Evolutionary conservation across 2,329 filamentous ascomycete species (phyloP).

Genomic region (Bipolaris victoriae): DNA sequence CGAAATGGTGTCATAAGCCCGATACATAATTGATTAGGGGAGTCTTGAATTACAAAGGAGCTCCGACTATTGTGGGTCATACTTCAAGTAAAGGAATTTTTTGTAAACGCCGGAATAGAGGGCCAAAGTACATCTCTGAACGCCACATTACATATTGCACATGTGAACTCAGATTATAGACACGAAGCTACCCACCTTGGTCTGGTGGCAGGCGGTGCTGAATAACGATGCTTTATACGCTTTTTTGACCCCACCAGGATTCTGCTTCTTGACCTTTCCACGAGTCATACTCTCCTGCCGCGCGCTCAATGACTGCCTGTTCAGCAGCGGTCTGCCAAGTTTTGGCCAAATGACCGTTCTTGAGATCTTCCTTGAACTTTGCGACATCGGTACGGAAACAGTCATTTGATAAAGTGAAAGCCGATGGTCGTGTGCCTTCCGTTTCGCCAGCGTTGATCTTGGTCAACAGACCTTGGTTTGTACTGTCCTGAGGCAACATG

Average conservation of each 20-base stretch:
- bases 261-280: constrained; percentile 63
- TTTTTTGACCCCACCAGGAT: constrained; percentile 64
- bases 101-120: no score
- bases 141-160: no score
- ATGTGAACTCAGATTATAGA: no score
- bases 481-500: constrained; percentile 28
- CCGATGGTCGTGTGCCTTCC: constrained; percentile 27
- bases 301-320: constrained; percentile 59
- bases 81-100: no score
- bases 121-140: no score
- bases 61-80: no score
- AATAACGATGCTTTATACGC: constrained; percentile 32
- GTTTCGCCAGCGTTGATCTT: constrained; percentile 23
- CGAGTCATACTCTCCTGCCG: constrained; percentile 61
- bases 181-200: not conserved
- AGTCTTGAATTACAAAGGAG: no score
- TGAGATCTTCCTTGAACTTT: constrained; percentile 63
- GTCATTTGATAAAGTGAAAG: constrained; percentile 43
- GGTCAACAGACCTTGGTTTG: constrained; percentile 24
- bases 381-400: constrained; percentile 61
- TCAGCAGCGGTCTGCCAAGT: constrained; percentile 63
- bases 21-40: no score
- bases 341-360: constrained; percentile 61
- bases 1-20: no score
- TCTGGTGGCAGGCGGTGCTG: not conserved